These are phyloP conservation scores for Alternaria viburni DNA, from an alignment of 2,329 filamentous ascomycete genomes.

Conservation along the genomic window DNA sequence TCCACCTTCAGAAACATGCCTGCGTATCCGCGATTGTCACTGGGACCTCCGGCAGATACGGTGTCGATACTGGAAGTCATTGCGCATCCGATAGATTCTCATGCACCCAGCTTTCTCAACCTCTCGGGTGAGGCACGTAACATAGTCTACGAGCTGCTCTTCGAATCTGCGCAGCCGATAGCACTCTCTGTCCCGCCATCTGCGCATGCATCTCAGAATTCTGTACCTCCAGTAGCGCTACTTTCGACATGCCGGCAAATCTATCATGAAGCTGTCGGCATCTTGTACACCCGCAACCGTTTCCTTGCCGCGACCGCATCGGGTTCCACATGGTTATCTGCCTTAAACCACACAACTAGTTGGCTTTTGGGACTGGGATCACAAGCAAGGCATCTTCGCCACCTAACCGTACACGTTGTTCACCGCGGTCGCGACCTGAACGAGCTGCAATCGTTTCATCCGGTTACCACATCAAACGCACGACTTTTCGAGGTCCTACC, in stretches of 20 bases:
- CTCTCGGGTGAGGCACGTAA: not conserved
- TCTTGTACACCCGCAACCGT: not conserved
- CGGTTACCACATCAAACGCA: not conserved
- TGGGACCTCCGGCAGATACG: not conserved
- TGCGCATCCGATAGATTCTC: not conserved
- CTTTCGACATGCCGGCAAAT: not conserved
- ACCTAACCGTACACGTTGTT: not conserved
- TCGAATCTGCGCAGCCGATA: not conserved
- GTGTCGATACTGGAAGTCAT: not conserved
- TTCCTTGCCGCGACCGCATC: not conserved
- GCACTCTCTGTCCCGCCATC: not conserved
- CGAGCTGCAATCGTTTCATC: not conserved
- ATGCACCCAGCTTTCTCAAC: not conserved
- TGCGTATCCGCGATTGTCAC: not conserved
- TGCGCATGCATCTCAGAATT: not conserved
- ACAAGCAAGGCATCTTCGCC: not conserved
- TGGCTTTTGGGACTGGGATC: not conserved
- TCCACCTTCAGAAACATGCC: not conserved
- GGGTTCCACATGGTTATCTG: not conserved
- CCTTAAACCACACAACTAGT: not conserved
- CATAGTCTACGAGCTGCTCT: not conserved
- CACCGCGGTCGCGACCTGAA: not conserved
- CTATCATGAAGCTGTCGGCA: not conserved
- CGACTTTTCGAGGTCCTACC: not conserved
- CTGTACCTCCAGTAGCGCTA: not conserved